These are phyloP conservation scores for Chalara sp. DNA, from an alignment of 2,329 filamentous ascomycete species.

Conservation along the genomic window DNA sequence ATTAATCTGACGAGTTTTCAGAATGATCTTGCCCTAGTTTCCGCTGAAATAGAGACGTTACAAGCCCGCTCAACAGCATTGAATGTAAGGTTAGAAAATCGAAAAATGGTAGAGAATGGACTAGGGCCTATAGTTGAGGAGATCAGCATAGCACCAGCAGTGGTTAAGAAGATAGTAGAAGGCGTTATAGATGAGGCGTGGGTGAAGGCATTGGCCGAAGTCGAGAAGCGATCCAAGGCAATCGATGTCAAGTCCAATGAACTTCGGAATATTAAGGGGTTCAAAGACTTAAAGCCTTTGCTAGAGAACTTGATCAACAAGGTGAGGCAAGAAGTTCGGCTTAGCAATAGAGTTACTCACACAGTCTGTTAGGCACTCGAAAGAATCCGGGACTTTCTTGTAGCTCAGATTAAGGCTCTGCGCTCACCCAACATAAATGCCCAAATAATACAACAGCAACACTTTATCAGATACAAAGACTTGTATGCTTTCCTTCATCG, in stretches of 20 bases:
- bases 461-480: slow-evolving; percentile 82
- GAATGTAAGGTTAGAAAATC: slow-evolving; percentile 80
- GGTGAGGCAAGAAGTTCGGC: slow-evolving; percentile 34
- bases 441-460: slow-evolving; percentile 92
- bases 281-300: slow-evolving; percentile 78
- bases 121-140: slow-evolving; percentile 87
- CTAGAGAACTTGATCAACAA: slow-evolving; percentile 79
- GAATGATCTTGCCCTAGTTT: slow-evolving; percentile 85
- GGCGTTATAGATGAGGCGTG: slow-evolving; percentile 86
- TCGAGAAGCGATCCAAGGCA: slow-evolving; percentile 69
- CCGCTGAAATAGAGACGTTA: slow-evolving; percentile 88
- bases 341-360: slow-evolving; percentile 10
- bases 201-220: slow-evolving; percentile 73
- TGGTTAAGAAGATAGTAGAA: slow-evolving; percentile 80
- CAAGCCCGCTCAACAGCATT: slow-evolving; percentile 80
- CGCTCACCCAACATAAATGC: slow-evolving; percentile 95
- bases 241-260: slow-evolving; percentile 63
- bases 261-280: slow-evolving; percentile 61
- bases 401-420: slow-evolving; percentile 88
- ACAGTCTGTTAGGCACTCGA: slow-evolving; percentile 63
- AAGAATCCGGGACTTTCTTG: slow-evolving; percentile 88
- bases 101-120: slow-evolving; percentile 81
- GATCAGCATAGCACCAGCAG: slow-evolving; percentile 75
- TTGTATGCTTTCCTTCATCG: slow-evolving; percentile 78
- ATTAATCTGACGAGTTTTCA: slow-evolving; percentile 88